Conservation (phyloP, 2,329 filamentous ascomycete species). For the Sporothrix globosa region DNA sequence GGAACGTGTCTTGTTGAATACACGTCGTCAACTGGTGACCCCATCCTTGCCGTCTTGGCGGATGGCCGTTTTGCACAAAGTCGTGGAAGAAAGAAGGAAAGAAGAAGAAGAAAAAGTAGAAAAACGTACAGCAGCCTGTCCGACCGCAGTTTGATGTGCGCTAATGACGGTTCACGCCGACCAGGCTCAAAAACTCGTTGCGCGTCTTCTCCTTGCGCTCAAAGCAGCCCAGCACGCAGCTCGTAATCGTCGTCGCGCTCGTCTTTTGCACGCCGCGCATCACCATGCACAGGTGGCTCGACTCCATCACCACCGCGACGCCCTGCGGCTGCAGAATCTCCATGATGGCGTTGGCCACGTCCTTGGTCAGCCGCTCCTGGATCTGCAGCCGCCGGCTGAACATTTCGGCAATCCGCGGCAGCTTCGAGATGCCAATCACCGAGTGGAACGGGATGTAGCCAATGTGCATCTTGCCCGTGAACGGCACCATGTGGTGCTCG, state of each 20-base stretch:
- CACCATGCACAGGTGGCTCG: constrained; percentile 95
- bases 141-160: too few species aligned
- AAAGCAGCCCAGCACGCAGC: constrained; percentile 96
- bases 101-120: background rate
- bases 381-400: constrained; percentile 92
- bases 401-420: constrained; percentile 96
- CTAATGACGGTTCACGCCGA: constrained; percentile 58
- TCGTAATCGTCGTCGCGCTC: constrained; percentile 83
- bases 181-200: constrained; percentile 89
- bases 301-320: constrained; percentile 97
- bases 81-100: background rate
- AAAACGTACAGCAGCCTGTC: background rate
- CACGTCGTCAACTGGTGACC: constrained; percentile 26
- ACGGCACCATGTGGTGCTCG: constrained; percentile 96
- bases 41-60: constrained; percentile 1
- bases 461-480: constrained; percentile 99
- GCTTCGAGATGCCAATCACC: constrained; percentile 92
- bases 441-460: constrained; percentile 92
- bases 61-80: constrained; percentile 4
- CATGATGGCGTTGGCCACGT: constrained; percentile 91
- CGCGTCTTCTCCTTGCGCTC: constrained; percentile 89
- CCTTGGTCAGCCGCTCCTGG: constrained; percentile 93
- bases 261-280: constrained; percentile 99
- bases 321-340: constrained; percentile 92
- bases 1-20: constrained; percentile 33